Evolutionary conservation across 2,329 filamentous ascomycete genomes (phyloP), one percentile per base, ranked within the genome.

Genomic region (Grosmannia serpens): DNA sequence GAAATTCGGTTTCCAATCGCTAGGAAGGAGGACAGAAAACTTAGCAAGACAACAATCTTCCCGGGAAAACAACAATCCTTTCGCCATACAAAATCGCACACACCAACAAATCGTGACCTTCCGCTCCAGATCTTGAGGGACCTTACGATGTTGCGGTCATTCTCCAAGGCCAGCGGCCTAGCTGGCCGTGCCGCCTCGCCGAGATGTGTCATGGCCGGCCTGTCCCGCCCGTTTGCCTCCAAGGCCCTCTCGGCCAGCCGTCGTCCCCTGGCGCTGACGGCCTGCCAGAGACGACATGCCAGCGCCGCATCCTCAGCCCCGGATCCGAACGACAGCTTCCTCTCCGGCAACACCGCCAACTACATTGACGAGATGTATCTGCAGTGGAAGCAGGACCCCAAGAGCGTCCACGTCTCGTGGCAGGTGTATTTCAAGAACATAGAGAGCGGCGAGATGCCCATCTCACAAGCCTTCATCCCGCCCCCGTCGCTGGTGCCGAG

Each of bases 331-430:
- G 94, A 99, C 75, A 95, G 86, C 76, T 99, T 99, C 81, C 83
- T 99, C 62, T 89, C 91, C 63, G 94, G 94, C 65, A 97, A 89
- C 79, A 94, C 92, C 61, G 94, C 94, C 75, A 96, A 95, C 78
- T 99, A 99, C 77, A 90, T 99, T 71, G 94, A 99, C 74, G 94
- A 96, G 79, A 99, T 99, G 94, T 99, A 99, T 76, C 79, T 96
- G 78, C 86, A 91, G 71, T 99, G 94, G 94, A 96, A 92, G 76
- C 80, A 88, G 64, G 91, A 99, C 68, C 91, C 94, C 56, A 82
- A 85, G 68, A 96, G 89, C 70, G 94, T 99, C 60, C 94, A 99
- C 75, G 82, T 96, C 68, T 99, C 94, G 72, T 99, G 94, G 94
- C 92, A 96, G 77, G 86, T 95, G 71, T 99, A 99, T 82, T 99